phyloP scores from a whole-genome alignment of 768 basidiomycete genomes.

The Panaeolus papilionaceus region DNA sequence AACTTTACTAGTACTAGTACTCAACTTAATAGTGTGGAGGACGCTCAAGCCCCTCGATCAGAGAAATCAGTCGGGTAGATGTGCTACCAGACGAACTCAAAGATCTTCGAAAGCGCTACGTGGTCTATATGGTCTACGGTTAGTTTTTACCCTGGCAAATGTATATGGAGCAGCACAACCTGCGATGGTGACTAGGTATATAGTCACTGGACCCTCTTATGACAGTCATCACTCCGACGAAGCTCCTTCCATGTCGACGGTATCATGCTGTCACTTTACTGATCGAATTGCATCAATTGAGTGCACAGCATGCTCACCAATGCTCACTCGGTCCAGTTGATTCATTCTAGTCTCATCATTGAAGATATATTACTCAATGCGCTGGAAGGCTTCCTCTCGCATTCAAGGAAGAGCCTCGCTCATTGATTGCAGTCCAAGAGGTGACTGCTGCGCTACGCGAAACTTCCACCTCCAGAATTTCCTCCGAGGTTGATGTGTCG shows the following conservation, averaged over 20 bases:
- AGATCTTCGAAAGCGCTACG: not conserved
- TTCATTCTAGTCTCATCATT: not conserved
- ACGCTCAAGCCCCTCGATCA: no score
- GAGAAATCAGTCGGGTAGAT: no score
- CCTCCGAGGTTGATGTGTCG: not conserved
- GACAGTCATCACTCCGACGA: not conserved
- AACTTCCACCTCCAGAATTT: not conserved
- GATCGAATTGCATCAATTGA: constrained; percentile 5
- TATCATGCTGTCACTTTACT: not conserved
- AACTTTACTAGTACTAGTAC: no score
- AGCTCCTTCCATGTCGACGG: not conserved
- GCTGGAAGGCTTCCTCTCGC: not conserved
- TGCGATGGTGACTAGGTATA: not conserved
- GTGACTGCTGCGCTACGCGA: not conserved
- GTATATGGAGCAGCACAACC: not conserved
- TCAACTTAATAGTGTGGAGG: no score
- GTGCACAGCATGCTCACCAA: not conserved
- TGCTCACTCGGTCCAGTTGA: not conserved
- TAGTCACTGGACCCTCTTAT: not conserved
- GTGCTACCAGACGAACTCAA: no score
- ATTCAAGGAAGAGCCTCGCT: not conserved
- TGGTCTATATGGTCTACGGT: not conserved
- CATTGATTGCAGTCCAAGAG: not conserved
- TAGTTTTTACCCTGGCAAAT: not conserved
- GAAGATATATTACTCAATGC: not conserved